These are phyloP conservation scores for Lodderomyces orthopsilosis DNA, from an alignment of 1,139 yeast species.

Conservation along the genomic window DNA sequence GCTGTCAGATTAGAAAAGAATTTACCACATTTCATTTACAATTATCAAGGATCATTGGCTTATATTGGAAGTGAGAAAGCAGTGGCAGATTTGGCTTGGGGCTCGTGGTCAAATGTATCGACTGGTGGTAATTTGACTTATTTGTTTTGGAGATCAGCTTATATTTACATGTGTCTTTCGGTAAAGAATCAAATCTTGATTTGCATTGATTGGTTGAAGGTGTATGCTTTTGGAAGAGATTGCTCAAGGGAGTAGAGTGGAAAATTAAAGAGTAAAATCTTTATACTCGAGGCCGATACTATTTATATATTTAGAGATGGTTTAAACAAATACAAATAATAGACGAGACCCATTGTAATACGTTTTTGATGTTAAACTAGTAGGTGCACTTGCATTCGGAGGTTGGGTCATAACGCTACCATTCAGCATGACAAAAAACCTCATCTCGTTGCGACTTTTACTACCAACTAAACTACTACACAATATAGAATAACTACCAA, in stretches of 20 bases:
- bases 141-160: slow-evolving; percentile 91
- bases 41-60: slow-evolving; percentile 71
- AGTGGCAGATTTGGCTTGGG: slow-evolving; percentile 86
- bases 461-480: too few relatives aligned
- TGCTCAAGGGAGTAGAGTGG: slow-evolving; percentile 57
- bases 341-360: too few relatives aligned
- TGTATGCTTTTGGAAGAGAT: slow-evolving; percentile 85
- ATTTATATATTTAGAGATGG: neutral
- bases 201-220: slow-evolving; percentile 83
- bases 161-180: slow-evolving; percentile 86
- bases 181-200: slow-evolving; percentile 84
- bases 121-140: slow-evolving; percentile 84
- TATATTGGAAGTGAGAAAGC: slow-evolving; percentile 88
- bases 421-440: too few relatives aligned
- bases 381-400: too few relatives aligned
- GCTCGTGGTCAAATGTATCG: slow-evolving; percentile 76
- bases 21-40: slow-evolving; percentile 58
- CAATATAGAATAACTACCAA: too few relatives aligned
- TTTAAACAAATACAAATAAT: neutral
- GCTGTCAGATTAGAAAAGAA: slow-evolving; percentile 38
- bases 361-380: too few relatives aligned
- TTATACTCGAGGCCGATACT: too few relatives aligned
- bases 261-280: too few relatives aligned
- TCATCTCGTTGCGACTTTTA: too few relatives aligned
- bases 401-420: too few relatives aligned